Conservation (phyloP, 2,329 filamentous ascomycete genomes). For the Rhinocladiella mackenziei region DNA sequence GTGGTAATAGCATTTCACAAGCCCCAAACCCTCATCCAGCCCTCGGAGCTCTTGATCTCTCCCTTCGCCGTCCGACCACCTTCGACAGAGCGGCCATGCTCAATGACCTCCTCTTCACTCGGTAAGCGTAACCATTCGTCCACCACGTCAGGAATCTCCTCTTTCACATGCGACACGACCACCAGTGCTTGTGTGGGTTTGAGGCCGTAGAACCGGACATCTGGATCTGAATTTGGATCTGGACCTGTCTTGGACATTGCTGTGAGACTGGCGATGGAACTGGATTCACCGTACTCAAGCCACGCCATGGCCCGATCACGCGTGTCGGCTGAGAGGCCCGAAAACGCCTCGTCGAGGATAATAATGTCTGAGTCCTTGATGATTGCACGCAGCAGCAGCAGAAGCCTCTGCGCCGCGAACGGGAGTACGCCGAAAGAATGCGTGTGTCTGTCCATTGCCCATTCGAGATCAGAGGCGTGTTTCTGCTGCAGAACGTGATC, state of each 20-base stretch:
- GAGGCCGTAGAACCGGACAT: conserved; percentile 57
- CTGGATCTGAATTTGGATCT: neutral
- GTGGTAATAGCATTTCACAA: too few relatives aligned
- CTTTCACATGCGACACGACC: conserved; percentile 85
- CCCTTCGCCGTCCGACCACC: conserved; percentile 16
- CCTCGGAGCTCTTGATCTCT: conserved; percentile 20
- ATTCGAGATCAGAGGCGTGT: conserved; percentile 21
- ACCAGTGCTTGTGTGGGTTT: conserved; percentile 71
- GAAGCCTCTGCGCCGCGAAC: conserved; percentile 78
- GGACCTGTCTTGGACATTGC: too few relatives aligned
- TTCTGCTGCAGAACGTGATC: neutral
- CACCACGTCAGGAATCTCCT: conserved; percentile 82
- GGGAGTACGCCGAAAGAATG: conserved; percentile 66
- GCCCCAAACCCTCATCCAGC: conserved; percentile 29
- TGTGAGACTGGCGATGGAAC: neutral
- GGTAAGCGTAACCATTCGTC: conserved; percentile 83
- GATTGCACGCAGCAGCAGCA: conserved; percentile 76
- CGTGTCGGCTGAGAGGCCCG: conserved; percentile 74
- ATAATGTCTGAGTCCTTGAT: conserved; percentile 78
- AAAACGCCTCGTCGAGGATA: conserved; percentile 83
- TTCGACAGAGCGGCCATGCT: conserved; percentile 21
- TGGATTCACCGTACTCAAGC: conserved; percentile 61
- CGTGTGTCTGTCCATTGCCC: conserved; percentile 20
- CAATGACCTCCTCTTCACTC: conserved; percentile 29
- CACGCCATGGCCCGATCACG: conserved; percentile 86